phyloP scores from a whole-genome alignment of 129 eudicot genomes.

The Sambucus nigra region DNA sequence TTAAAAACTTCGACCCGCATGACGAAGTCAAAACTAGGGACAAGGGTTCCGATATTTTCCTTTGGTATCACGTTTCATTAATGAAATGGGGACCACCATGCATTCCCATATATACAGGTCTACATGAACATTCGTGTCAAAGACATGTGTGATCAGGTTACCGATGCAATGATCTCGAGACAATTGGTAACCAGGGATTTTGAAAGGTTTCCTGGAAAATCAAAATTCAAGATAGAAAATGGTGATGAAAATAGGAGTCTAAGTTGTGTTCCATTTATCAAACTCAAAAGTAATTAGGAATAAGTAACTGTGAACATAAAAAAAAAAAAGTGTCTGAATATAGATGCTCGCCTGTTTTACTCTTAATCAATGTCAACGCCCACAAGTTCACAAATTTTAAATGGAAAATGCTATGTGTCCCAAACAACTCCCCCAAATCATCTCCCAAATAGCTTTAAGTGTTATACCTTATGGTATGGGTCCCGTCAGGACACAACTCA shows the following conservation, averaged over 20 bases:
- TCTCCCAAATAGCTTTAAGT: too few species aligned
- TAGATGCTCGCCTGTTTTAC: too few species aligned
- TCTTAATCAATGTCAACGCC: too few species aligned
- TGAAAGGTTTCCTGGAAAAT: conserved; percentile 14
- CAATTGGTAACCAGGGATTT: conserved; percentile 18
- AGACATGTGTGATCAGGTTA: conserved; percentile 45
- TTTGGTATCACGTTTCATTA: conserved; percentile 10
- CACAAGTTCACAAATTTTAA: too few species aligned
- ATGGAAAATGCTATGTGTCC: too few species aligned
- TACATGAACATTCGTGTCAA: conserved; percentile 39
- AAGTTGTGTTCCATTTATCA: too few species aligned
- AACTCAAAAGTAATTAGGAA: too few species aligned
- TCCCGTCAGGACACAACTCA: too few species aligned
- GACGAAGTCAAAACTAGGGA: conserved; percentile 11
- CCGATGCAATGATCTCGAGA: conserved; percentile 40
- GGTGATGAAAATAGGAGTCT: neutral
- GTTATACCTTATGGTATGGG: too few species aligned
- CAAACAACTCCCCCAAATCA: too few species aligned
- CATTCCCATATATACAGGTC: conserved; percentile 8
- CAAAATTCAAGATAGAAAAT: conserved; percentile 2
- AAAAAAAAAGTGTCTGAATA: too few species aligned
- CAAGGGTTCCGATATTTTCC: conserved; percentile 14
- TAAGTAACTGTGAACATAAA: too few species aligned
- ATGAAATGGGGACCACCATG: conserved; percentile 30
- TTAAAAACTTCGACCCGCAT: neutral